phyloP scores from a whole-genome alignment of 306 rosid species.

The Sphenostylis stenocarpa region DNA sequence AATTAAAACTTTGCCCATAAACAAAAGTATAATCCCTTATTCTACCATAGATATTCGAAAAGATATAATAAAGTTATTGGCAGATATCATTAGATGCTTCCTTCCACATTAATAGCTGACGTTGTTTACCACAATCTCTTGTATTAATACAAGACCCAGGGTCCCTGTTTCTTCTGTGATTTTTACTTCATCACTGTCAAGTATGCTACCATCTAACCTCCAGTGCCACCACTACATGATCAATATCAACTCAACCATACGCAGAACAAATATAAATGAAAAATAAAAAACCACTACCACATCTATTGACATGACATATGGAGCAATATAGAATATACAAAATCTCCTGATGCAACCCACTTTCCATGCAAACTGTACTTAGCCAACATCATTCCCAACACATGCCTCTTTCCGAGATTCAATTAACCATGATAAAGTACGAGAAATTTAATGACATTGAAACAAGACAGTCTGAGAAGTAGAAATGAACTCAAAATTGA shows the following conservation, averaged over 20 bases:
- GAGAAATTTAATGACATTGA: background rate
- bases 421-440: background rate
- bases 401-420: background rate
- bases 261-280: background rate
- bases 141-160: background rate
- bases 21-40: slow-evolving; percentile 5
- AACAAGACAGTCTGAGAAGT: background rate
- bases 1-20: background rate
- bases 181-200: background rate
- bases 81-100: background rate
- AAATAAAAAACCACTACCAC: background rate
- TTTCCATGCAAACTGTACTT: background rate
- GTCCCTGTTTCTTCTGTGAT: background rate
- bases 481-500: background rate
- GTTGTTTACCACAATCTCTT: background rate
- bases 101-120: background rate
- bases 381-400: slow-evolving; percentile 1
- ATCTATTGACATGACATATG: background rate
- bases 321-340: background rate
- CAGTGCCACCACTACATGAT: background rate
- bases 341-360: too few relatives aligned
- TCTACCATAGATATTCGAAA: background rate
- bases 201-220: background rate
- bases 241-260: background rate
- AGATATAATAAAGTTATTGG: background rate